phyloP scores from a whole-genome alignment of 306 rosid species.

The Dryas drummondii region DNA sequence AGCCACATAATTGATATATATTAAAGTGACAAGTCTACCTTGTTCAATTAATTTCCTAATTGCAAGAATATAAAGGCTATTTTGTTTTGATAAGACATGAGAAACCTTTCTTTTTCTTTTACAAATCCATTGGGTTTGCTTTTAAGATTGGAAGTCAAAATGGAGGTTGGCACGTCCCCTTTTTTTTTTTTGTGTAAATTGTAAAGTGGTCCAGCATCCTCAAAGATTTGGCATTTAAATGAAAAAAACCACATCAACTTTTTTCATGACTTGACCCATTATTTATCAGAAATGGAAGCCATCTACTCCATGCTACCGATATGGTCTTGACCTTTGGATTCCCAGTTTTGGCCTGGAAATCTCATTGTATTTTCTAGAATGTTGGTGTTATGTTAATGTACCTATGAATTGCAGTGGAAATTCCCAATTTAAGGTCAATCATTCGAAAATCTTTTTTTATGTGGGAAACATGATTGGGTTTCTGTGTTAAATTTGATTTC shows the following conservation, averaged over 20 bases:
- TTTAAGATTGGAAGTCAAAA: conserved; percentile 32
- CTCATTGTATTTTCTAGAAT: neutral
- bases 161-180: conserved; percentile 46
- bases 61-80: too few species aligned
- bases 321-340: neutral
- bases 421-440: conserved; percentile 28
- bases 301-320: too few species aligned
- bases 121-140: conserved; percentile 18
- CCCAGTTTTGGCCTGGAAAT: neutral
- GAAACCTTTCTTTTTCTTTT: neutral
- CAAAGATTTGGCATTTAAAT: neutral
- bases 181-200: conserved; percentile 26
- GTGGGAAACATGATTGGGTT: conserved; percentile 37
- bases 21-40: too few species aligned
- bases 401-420: conserved; percentile 14
- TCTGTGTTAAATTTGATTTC: conserved; percentile 23
- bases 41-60: too few species aligned
- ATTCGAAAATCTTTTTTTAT: conserved; percentile 22
- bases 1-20: too few species aligned
- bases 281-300: neutral
- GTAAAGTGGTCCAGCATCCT: conserved; percentile 16
- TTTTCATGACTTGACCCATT: neutral
- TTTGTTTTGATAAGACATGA: conserved; percentile 1
- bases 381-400: neutral
- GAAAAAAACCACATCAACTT: neutral